Base-by-base conservation (phyloP, 148 eudicot species). In the Vaccinium corymbosum region DNA sequence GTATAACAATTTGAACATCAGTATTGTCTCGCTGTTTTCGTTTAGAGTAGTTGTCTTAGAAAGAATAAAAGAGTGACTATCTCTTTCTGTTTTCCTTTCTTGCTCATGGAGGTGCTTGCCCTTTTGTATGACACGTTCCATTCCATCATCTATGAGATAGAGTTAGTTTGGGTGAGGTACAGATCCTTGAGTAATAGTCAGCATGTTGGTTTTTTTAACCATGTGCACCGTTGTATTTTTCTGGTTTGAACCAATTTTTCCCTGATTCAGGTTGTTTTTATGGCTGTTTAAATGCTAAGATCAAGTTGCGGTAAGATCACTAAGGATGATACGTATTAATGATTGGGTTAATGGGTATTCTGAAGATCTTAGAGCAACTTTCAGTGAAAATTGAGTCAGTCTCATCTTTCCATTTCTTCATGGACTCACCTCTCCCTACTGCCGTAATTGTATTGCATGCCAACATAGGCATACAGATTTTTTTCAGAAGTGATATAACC, bases 41-140 rank as follows among this genome's bases (percentile, higher is more conserved):
- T 19, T 48, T 7, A 19, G 51, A 73, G 51, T 42, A 9, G 15
- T 73, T 38, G 25, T 32, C 10, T 19, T 17, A 35, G 50, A 35
- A 32, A 32, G 77, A 73, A 6, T 32, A 73, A 73, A 73, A 70
- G 8, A 73, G 12, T 10, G 3, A 38, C 19, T 38, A 32, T 15
- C 20, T 38, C n/a, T 35, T 73, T 38, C 77, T 73, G 13, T 73
- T 73, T 73, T 73, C 20, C 77, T 73, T 73, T 73, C 49, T 73
- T 73, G 50, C 29, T 73, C n/a, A 15, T 73, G n/a, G 50, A 38
- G 77, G 48, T 73, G 51, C n/a, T 17, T 73, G 77, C 50, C 77
- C 49, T 73, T 73, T 73, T 35, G 16, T 17, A 73, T 7, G n/a
- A 38, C n/a, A 38, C 38, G 46, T 38, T 73, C 20, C 49, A 73